Evolutionary conservation across 1,284 basidiomycete species (phyloP).

Genomic region (Ustilago bromivora): DNA sequence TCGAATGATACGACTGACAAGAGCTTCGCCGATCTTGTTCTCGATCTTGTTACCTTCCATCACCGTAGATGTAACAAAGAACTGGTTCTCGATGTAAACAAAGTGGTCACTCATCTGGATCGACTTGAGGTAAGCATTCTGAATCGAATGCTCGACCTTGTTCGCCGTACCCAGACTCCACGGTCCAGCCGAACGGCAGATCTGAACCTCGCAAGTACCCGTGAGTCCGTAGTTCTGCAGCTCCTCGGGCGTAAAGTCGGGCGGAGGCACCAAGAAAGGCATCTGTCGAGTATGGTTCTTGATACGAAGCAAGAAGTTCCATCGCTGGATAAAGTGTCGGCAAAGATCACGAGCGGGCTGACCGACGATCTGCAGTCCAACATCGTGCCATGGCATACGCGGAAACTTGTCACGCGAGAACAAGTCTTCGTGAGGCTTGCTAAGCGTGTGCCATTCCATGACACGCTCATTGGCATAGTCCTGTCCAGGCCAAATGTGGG

Average conservation of each 20-base stretch:
- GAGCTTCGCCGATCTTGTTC: slow-evolving; percentile 93
- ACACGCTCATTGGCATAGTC: slow-evolving; percentile 93
- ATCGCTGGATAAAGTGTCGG: slow-evolving; percentile 94
- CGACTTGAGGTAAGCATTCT: slow-evolving; percentile 90
- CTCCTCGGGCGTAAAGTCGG: slow-evolving; percentile 89
- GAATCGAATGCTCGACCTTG: slow-evolving; percentile 90
- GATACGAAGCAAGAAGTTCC: slow-evolving; percentile 67
- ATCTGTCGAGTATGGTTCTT: slow-evolving; percentile 86
- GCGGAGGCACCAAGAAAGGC: slow-evolving; percentile 93
- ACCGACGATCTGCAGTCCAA: slow-evolving; percentile 92
- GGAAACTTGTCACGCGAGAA: slow-evolving; percentile 89
- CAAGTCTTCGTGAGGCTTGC: slow-evolving; percentile 93
- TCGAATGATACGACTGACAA: slow-evolving; percentile 89
- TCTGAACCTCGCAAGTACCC: slow-evolving; percentile 96
- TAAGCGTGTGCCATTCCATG: slow-evolving; percentile 85
- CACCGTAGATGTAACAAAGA: slow-evolving; percentile 95
- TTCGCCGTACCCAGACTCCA: slow-evolving; percentile 94
- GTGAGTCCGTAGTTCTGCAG: slow-evolving; percentile 84
- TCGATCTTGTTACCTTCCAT: slow-evolving; percentile 88
- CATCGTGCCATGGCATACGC: slow-evolving; percentile 99
- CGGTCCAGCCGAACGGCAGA: slow-evolving; percentile 92
- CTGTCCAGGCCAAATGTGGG: slow-evolving; percentile 87
- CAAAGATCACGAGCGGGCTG: slow-evolving; percentile 95
- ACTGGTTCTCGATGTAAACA: slow-evolving; percentile 86
- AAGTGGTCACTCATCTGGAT: slow-evolving; percentile 90